Percentiles rank a stretch among this genome's conserved stretches.
These are phyloP conservation scores for Colletotrichum musicola DNA, from an alignment of 2,329 filamentous ascomycete species.

Conservation along the genomic window DNA sequence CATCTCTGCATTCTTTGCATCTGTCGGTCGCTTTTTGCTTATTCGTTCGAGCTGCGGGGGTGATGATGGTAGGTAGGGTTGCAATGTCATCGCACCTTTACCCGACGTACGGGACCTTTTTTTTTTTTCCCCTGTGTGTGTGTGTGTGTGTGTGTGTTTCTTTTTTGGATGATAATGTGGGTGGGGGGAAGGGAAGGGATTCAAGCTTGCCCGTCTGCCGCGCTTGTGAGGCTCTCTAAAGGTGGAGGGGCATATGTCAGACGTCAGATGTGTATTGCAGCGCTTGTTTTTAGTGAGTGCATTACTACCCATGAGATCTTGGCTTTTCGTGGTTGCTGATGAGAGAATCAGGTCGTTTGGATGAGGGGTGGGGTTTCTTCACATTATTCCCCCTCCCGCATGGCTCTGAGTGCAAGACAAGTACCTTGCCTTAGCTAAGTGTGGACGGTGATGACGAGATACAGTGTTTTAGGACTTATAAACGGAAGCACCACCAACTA, in stretches of 20 bases:
- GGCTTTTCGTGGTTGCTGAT: too few relatives aligned
- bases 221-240: not conserved
- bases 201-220: conserved; percentile 9
- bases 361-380: too few relatives aligned
- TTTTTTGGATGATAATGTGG: conserved; percentile 7
- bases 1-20: too few relatives aligned
- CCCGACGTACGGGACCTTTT: conserved; percentile 18
- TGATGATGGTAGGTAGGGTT: not conserved
- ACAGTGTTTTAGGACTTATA: too few relatives aligned
- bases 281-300: not conserved
- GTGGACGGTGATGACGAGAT: too few relatives aligned
- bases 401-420: too few relatives aligned
- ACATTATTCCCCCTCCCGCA: too few relatives aligned
- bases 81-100: not conserved
- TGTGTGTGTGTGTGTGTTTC: not conserved
- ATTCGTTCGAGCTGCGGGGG: not conserved
- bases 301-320: not conserved
- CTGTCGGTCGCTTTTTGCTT: not conserved
- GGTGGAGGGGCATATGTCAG: not conserved
- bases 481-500: too few relatives aligned
- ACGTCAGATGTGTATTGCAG: conserved; percentile 3
- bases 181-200: not conserved
- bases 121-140: too few relatives aligned
- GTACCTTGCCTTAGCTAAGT: too few relatives aligned
- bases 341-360: too few relatives aligned